Evolutionary conservation across 257 asterid species (phyloP), one percentile per base, ranked within the genome.

Genomic region (Ehretia macrophylla): DNA sequence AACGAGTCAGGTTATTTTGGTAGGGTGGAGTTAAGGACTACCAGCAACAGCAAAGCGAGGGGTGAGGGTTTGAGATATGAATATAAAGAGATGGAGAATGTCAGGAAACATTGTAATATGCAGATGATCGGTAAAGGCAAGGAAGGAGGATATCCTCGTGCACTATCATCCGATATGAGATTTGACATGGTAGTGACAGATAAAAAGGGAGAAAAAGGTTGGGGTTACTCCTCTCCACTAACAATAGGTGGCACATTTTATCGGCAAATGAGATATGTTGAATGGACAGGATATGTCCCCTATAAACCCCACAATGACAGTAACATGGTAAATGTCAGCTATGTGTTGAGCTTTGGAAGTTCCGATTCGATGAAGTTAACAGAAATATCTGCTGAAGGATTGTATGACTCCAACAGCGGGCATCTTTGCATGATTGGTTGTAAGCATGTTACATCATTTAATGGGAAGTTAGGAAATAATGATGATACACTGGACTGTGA

Each of bases 371-470:
- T 68, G 77, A 58, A 62, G 68, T 60, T 69, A 8, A 38, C 82
- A 19, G 84, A 71, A 61, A 79, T 91, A 53, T 80, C 89, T 37
- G 94, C 95, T 21, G 98, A 91, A 77, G 98, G 98, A 53, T 66
- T 68, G 9, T 91, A 87, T 60, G 84, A 87, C 68, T 56, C 81
- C n/a, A 64, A 57, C 55, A 74, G 56, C 17, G 98, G 96, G 47
- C 94, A 77, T 53, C 89, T 88, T 62, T 91, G 96, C 80, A 83
- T 91, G 96, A 64, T 65, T 71, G 98, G 96, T 21, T 91, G 96
- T 68, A 77, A 84, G 90, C 79, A 68, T 52, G 72, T 73, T 14
- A 72, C 69, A 53, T 73, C 81, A 17, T 72, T 72, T 68, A 58
- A 62, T 50, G 67, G n/a, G 54, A 70, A 66, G 66, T 19, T 39